Evolutionary conservation across 805 yeast genomes (phyloP).

Genomic region (Yamadazyma paraphyllophila): DNA sequence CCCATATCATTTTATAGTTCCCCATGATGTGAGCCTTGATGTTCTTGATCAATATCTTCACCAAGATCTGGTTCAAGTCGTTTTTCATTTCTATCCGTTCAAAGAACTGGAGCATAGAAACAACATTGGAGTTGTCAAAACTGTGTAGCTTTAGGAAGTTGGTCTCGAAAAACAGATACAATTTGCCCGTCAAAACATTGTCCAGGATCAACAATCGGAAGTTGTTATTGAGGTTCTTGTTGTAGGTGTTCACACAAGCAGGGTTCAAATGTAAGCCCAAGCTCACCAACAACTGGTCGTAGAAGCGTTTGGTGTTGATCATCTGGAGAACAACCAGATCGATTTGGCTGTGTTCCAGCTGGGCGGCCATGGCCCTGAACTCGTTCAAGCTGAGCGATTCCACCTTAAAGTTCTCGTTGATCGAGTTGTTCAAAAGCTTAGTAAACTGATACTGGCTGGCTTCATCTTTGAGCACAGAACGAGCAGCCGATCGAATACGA

Average conservation of each 20-base stretch:
- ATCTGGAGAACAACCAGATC: conserved; percentile 8
- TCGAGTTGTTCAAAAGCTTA: conserved; percentile 31
- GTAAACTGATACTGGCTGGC: conserved; percentile 32
- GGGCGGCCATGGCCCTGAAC: too few relatives aligned
- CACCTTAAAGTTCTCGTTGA: conserved; percentile 16
- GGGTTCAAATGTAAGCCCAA: conserved; percentile 20
- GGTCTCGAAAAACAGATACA: conserved; percentile 11
- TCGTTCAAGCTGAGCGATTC: neutral
- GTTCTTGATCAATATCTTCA: conserved; percentile 35
- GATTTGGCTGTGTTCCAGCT: neutral
- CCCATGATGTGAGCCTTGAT: conserved; percentile 30
- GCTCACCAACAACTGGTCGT: conserved; percentile 20
- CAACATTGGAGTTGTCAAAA: neutral
- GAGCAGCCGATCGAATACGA: conserved; percentile 35
- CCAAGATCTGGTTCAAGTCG: conserved; percentile 27
- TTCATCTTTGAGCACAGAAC: conserved; percentile 35
- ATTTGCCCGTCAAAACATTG: conserved; percentile 5
- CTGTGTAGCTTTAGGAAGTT: conserved; percentile 10
- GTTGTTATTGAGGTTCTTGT: conserved; percentile 29
- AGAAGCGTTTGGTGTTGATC: conserved; percentile 21
- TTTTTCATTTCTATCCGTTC: conserved; percentile 22
- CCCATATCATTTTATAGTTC: conserved; percentile 38
- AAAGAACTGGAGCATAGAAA: conserved; percentile 12
- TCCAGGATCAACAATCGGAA: conserved; percentile 19
- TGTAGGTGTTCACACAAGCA: conserved; percentile 21